Evolutionary conservation across 2,329 filamentous ascomycete species (phyloP).

Genomic region (Huntiella abstrusa): DNA sequence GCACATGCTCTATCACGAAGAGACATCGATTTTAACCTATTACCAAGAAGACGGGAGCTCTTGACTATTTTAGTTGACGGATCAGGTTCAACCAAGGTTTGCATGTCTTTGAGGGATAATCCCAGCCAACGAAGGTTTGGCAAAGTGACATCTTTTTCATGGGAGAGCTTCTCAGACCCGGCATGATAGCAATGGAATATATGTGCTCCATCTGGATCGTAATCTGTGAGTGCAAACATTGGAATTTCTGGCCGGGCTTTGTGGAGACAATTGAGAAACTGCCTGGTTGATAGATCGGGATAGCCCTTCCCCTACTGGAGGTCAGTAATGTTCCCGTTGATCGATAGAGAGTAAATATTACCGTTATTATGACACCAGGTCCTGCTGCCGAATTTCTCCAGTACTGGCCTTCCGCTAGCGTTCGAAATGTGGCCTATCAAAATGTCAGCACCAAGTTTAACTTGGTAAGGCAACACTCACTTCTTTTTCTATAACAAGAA

Average conservation of each 20-base stretch:
- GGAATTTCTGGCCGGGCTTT: constrained; percentile 28
- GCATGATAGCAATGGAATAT: constrained; percentile 59
- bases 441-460: constrained; percentile 12
- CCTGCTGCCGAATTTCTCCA: constrained; percentile 30
- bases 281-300: constrained; percentile 52
- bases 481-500: constrained; percentile 67
- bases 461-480: constrained; percentile 20
- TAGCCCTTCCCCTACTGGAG: constrained; percentile 54
- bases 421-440: constrained; percentile 52
- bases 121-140: constrained; percentile 47
- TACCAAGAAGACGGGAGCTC: not conserved
- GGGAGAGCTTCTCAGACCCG: constrained; percentile 42
- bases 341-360: constrained; percentile 17
- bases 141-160: constrained; percentile 35
- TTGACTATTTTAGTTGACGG: not conserved
- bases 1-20: constrained; percentile 40
- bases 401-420: constrained; percentile 37
- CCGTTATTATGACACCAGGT: constrained; percentile 50
- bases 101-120: constrained; percentile 26
- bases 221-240: constrained; percentile 50
- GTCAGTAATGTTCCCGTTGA: not conserved
- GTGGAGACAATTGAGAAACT: constrained; percentile 39
- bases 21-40: constrained; percentile 24
- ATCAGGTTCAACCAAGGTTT: not conserved
- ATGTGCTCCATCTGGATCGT: constrained; percentile 55